Conservation (phyloP, 441 rosid species). For the Aleurites moluccanus region DNA sequence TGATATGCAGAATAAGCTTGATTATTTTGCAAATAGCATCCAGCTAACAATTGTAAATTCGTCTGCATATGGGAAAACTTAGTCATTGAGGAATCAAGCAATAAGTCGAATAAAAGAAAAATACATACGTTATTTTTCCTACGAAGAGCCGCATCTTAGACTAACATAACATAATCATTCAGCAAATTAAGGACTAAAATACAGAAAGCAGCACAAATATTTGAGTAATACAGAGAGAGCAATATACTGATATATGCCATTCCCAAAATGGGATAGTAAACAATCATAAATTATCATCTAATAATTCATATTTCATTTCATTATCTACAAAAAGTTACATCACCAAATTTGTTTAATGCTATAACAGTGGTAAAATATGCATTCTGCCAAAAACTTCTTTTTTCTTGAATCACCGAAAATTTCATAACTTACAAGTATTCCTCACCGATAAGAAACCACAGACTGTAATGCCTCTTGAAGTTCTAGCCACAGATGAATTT, state of each 20-base stretch:
- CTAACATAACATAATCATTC: constrained; percentile 2
- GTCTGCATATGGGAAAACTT: constrained; percentile 43
- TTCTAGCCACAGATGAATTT: neutral
- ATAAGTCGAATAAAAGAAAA: constrained; percentile 11
- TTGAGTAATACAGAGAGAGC: neutral
- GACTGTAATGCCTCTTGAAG: neutral
- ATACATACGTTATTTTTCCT: neutral
- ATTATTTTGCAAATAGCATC: constrained; percentile 86
- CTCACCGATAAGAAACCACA: neutral
- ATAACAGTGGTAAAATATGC: too few species aligned
- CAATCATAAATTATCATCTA: neutral
- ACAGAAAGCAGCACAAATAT: neutral
- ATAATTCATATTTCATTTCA: neutral
- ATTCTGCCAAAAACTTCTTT: neutral
- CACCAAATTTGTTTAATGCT: neutral
- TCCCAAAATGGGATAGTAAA: neutral
- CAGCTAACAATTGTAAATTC: constrained; percentile 82
- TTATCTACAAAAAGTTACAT: neutral
- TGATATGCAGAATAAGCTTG: constrained; percentile 90
- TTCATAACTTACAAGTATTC: neutral
- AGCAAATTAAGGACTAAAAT: neutral
- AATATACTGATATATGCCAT: neutral
- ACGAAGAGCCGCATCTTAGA: neutral
- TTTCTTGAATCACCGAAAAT: neutral
- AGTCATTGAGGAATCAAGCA: neutral